Conservation (phyloP, 2,329 filamentous ascomycete genomes). For the Colletotrichum kahawae region DNA sequence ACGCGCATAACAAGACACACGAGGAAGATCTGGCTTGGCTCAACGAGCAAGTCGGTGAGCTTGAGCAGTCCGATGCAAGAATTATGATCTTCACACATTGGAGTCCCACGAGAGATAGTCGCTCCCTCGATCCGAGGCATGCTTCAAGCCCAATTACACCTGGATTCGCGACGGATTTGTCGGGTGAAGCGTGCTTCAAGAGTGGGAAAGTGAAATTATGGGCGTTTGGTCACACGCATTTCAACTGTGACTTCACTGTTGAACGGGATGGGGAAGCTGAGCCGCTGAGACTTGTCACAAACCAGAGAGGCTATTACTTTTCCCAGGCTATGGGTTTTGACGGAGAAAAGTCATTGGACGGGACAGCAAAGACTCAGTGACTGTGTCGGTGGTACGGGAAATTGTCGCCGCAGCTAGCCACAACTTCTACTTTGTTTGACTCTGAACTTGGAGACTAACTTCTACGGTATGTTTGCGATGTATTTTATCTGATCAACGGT, state of each 20-base stretch:
- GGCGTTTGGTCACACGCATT: constrained; percentile 56
- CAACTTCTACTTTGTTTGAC: too few relatives aligned
- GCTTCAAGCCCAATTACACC: constrained; percentile 28
- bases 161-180: constrained; percentile 48
- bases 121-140: constrained; percentile 39
- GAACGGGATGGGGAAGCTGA: constrained; percentile 16
- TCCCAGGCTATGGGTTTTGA: constrained; percentile 36
- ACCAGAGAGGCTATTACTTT: constrained; percentile 47
- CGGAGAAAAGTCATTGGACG: too few relatives aligned
- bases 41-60: constrained; percentile 36
- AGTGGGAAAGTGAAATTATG: constrained; percentile 42
- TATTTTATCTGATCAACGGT: too few relatives aligned
- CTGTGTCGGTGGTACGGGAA: too few relatives aligned
- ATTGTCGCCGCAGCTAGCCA: too few relatives aligned
- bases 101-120: constrained; percentile 39
- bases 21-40: constrained; percentile 47
- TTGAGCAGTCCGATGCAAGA: constrained; percentile 26
- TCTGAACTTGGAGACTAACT: too few relatives aligned
- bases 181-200: constrained; percentile 40
- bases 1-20: constrained; percentile 41
- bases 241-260: constrained; percentile 42
- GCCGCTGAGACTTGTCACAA: constrained; percentile 39
- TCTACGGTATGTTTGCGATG: too few relatives aligned
- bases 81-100: constrained; percentile 49
- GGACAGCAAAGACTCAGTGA: too few relatives aligned